These are phyloP conservation scores for Xylaria cubensis DNA, from an alignment of 495 filamentous ascomycete genomes.

Conservation along the genomic window DNA sequence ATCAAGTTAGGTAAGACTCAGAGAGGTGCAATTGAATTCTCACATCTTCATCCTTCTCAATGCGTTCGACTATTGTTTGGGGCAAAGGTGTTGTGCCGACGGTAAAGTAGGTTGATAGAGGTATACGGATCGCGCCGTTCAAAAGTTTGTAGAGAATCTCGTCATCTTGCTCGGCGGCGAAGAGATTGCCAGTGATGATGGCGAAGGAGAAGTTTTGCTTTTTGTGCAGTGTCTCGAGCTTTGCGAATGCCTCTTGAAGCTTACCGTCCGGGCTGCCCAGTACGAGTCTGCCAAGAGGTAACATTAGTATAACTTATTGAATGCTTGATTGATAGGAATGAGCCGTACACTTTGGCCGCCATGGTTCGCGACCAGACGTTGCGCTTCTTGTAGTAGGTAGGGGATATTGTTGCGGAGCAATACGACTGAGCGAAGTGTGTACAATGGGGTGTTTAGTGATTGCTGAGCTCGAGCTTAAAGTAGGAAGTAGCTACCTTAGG, in stretches of 20 bases:
- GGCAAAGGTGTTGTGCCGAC: constrained; percentile 75
- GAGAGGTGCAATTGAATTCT: constrained; percentile 15
- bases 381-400: neutral
- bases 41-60: constrained; percentile 73
- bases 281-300: constrained; percentile 66
- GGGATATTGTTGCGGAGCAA: neutral
- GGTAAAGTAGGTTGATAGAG: constrained; percentile 87
- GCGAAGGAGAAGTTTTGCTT: constrained; percentile 89
- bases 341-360: constrained; percentile 75
- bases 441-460: constrained; percentile 2
- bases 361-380: constrained; percentile 43
- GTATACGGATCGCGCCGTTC: constrained; percentile 70
- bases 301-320: constrained; percentile 26
- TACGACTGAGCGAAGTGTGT: neutral
- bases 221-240: constrained; percentile 74
- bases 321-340: neutral
- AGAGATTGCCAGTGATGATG: constrained; percentile 84
- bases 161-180: constrained; percentile 62
- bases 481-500: no score
- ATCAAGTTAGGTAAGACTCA: neutral
- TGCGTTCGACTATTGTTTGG: constrained; percentile 66
- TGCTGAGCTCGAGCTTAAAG: neutral
- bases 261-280: constrained; percentile 80
- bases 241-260: constrained; percentile 74
- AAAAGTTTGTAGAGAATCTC: constrained; percentile 69